These are phyloP conservation scores for Lachnellula cervina DNA, from an alignment of 2,329 filamentous ascomycete genomes.

Conservation along the genomic window DNA sequence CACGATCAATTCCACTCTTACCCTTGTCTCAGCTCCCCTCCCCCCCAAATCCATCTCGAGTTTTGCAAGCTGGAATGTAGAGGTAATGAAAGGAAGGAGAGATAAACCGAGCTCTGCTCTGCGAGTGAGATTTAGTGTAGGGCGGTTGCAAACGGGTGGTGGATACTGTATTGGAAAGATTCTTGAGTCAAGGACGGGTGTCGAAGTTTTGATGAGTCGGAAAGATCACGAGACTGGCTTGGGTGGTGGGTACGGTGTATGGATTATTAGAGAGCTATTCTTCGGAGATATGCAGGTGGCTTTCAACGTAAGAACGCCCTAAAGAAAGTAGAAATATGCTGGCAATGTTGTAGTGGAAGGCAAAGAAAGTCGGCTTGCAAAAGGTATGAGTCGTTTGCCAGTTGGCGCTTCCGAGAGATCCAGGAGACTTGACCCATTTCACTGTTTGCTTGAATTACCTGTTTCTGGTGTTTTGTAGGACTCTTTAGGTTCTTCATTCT, in stretches of 20 bases:
- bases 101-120: slow-evolving; percentile 12
- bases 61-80: slow-evolving; percentile 15
- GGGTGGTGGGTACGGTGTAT: too few species aligned
- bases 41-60: slow-evolving; percentile 18
- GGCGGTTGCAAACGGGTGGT: slow-evolving; percentile 17
- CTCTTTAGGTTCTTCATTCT: background rate
- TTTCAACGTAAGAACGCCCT: too few species aligned
- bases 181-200: slow-evolving; percentile 18
- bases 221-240: background rate
- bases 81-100: slow-evolving; percentile 15
- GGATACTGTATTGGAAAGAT: slow-evolving; percentile 21
- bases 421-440: slow-evolving; percentile 15
- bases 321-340: too few species aligned
- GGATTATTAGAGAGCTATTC: too few species aligned
- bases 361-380: too few species aligned
- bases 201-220: background rate
- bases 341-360: too few species aligned
- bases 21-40: slow-evolving; percentile 20
- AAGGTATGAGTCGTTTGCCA: too few species aligned
- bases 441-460: slow-evolving; percentile 4
- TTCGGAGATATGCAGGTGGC: too few species aligned
- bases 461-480: background rate
- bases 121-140: slow-evolving; percentile 19
- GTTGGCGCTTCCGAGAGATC: too few species aligned
- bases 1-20: slow-evolving; percentile 22